These are phyloP conservation scores for Fusarium sp. DNA, from an alignment of 2,329 filamentous ascomycete species.

Conservation along the genomic window DNA sequence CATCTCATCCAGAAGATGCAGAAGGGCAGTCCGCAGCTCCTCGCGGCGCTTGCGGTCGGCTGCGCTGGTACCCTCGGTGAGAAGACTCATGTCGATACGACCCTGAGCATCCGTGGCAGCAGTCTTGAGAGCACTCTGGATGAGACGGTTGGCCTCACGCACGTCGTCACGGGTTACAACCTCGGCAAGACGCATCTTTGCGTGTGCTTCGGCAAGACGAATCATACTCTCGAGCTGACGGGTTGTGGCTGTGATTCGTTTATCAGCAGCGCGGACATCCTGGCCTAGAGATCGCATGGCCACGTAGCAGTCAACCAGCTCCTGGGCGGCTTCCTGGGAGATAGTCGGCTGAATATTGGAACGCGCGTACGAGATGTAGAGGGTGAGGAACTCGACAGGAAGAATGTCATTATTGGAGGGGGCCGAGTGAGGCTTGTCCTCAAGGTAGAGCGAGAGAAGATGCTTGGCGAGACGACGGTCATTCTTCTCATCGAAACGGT, in stretches of 20 bases:
- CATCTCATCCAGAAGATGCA: constrained; percentile 84
- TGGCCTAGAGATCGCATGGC: constrained; percentile 95
- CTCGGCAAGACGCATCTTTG: constrained; percentile 90
- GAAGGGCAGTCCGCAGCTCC: constrained; percentile 84
- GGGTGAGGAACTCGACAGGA: constrained; percentile 93
- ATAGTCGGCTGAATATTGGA: constrained; percentile 86
- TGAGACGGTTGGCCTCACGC: constrained; percentile 89
- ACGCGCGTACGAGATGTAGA: constrained; percentile 97
- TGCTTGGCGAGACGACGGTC: constrained; percentile 93
- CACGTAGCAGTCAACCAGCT: constrained; percentile 89
- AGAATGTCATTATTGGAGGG: constrained; percentile 80
- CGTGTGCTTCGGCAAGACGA: constrained; percentile 93
- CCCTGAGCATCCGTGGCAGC: constrained; percentile 95
- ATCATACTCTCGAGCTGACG: constrained; percentile 99
- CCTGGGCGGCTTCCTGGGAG: constrained; percentile 81
- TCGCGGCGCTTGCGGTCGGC: constrained; percentile 85
- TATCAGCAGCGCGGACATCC: constrained; percentile 87
- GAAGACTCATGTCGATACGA: constrained; percentile 94
- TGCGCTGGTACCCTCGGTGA: constrained; percentile 93
- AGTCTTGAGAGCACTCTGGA: constrained; percentile 94
- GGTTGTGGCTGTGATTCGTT: constrained; percentile 97
- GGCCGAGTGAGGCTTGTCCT: constrained; percentile 91
- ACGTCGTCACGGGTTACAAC: constrained; percentile 87
- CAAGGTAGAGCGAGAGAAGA: constrained; percentile 94
- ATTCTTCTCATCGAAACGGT: constrained; percentile 89